These are phyloP conservation scores for Pseudomonodictys pantanalensis DNA, from an alignment of 495 filamentous ascomycete genomes.

Conservation along the genomic window DNA sequence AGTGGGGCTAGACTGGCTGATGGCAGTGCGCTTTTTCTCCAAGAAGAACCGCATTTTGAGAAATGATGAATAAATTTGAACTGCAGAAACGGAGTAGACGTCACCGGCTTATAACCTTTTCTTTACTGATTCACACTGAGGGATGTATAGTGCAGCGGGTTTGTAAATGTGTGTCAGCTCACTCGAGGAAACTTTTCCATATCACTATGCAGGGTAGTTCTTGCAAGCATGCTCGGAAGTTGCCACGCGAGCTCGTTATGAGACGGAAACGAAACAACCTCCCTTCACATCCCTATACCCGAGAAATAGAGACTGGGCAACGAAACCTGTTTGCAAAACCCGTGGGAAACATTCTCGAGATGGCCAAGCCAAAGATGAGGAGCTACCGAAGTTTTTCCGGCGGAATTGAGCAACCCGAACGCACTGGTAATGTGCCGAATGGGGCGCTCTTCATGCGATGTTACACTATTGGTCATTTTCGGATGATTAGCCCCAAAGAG, in stretches of 20 bases:
- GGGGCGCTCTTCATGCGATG: neutral
- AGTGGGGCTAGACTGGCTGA: neutral
- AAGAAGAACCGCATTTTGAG: neutral
- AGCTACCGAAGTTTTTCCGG: neutral
- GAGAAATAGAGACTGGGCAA: neutral
- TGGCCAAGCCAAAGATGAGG: neutral
- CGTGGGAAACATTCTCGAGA: neutral
- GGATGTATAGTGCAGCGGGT: neutral
- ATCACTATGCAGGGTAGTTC: neutral
- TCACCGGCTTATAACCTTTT: neutral
- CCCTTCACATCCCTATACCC: neutral
- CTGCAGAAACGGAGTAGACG: neutral
- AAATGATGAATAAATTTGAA: neutral
- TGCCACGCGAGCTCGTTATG: neutral
- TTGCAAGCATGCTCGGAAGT: neutral
- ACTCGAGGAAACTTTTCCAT: neutral
- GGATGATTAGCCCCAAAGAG: neutral
- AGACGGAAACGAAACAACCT: neutral
- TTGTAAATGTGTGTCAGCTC: neutral
- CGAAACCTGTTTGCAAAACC: neutral
- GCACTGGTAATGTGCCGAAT: neutral
- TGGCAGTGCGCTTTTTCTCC: neutral
- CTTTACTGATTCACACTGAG: neutral
- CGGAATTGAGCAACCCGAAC: neutral
- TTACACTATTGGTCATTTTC: neutral